Evolutionary conservation across 495 filamentous ascomycete genomes (phyloP).

Genomic region (Tuber indicum): DNA sequence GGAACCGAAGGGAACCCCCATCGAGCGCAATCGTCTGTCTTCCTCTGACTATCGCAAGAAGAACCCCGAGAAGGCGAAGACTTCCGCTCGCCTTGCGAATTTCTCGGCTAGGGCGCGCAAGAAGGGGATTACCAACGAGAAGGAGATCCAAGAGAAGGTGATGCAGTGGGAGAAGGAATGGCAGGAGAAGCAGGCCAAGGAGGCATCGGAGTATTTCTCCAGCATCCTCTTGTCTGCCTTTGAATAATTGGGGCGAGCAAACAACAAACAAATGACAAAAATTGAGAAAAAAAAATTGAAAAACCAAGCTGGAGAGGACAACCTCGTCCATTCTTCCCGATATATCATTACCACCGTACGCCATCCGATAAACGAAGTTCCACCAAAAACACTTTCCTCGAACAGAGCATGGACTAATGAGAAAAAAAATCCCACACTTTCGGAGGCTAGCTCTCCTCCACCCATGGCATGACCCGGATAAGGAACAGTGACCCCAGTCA

Average conservation of each 20-base stretch:
- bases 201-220: constrained; percentile 40
- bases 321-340: background rate
- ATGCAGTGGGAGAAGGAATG: constrained; percentile 40
- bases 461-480: background rate
- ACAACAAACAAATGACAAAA: background rate
- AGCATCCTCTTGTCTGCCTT: constrained; percentile 41
- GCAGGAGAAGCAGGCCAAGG: constrained; percentile 41
- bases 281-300: background rate
- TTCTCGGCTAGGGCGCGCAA: constrained; percentile 39
- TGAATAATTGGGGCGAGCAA: constrained; percentile 20
- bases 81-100: constrained; percentile 39
- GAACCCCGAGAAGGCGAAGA: constrained; percentile 40
- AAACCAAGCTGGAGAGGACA: background rate
- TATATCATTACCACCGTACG: background rate
- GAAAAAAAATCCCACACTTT: background rate
- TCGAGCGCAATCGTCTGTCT: constrained; percentile 39
- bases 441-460: background rate
- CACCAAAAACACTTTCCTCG: background rate
- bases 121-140: constrained; percentile 38
- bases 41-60: constrained; percentile 42
- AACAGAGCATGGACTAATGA: background rate
- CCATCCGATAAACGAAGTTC: background rate
- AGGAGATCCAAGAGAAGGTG: constrained; percentile 39
- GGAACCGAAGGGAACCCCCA: constrained; percentile 40
- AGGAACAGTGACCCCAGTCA: background rate